Evolutionary conservation across 148 eudicot genomes (phyloP).

Genomic region (Rhododendron vialii): DNA sequence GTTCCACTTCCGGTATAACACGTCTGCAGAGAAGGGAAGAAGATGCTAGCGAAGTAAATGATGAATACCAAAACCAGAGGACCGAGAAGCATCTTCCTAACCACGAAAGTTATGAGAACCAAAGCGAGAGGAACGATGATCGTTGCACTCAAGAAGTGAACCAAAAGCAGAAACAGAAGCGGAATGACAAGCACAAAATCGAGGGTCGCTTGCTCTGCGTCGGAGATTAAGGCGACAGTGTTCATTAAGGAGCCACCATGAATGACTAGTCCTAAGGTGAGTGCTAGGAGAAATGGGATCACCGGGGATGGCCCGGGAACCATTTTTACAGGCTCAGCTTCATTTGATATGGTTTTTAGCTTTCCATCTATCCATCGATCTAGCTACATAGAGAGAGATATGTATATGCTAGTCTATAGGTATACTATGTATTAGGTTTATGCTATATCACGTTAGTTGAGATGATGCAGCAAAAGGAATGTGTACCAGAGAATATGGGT

Average conservation of each 20-base stretch:
- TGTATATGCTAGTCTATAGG: too few relatives aligned
- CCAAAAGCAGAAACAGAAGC: conserved; percentile 14
- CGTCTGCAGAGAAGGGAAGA: background rate
- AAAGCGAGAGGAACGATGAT: conserved; percentile 17
- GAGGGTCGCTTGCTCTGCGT: conserved; percentile 8
- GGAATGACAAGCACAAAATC: conserved; percentile 17
- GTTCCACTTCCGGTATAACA: background rate
- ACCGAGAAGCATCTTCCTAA: conserved; percentile 23
- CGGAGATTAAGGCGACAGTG: background rate
- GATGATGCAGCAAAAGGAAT: background rate
- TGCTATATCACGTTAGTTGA: background rate
- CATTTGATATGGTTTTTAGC: background rate
- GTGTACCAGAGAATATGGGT: background rate
- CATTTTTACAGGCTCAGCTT: background rate
- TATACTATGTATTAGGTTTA: background rate
- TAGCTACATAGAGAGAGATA: too few relatives aligned
- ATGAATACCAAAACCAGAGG: conserved; percentile 23
- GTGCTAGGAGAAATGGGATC: conserved; percentile 21
- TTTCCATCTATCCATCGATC: background rate
- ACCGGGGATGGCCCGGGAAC: conserved; percentile 24
- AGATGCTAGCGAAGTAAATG: conserved; percentile 3
- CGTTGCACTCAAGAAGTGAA: conserved; percentile 9
- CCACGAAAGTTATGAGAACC: conserved; percentile 10
- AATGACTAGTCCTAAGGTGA: conserved; percentile 17
- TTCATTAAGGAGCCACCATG: conserved; percentile 11